Base-by-base conservation (phyloP, 2,329 filamentous ascomycete species). In the Calonectria fujianensis region DNA sequence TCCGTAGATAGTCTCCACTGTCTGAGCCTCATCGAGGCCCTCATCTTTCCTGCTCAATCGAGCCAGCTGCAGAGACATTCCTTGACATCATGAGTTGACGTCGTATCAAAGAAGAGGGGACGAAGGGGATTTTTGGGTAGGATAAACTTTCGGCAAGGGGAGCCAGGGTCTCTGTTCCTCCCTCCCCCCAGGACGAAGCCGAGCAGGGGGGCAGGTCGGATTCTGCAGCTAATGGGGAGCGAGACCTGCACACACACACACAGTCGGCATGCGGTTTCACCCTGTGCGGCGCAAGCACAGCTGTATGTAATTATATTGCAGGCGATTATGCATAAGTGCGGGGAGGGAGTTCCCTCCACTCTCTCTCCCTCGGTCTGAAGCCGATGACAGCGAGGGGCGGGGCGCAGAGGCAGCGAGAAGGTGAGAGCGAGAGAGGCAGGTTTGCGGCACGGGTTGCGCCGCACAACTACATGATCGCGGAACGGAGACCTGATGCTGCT, bases 91-190 rank as follows among this genome's bases (percentile, higher is more conserved):
- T 63, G 57, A 63, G 57, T 63, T 41, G 57, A 63, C 32, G 57
- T 63, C 24, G 57, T 16, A 63, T 41, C 57, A 9, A 29, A 13
- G 57, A 41, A 16, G 57, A 63, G 57, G 57, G 57, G 57, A 63
- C 57, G 57, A 63, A 63, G 24, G 39, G 37, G 32, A 48, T 45
- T 61, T 61, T 39, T 61, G 57, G 54, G 18, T 45, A 45, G 57
- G 57, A 63, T 63, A 63, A 63, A 63, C 57, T 63, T 63, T 63
- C 57, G 57, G 57, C 57, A 63, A 63, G 57, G 57, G 37, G 31
- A 41, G 37, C 57, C 39, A 10, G 57, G 57, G 35, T 61, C 10
- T 16, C n/a, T 16, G 6, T 35, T 35, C 32, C 10, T 2, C 32
- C 13, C 16, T 27, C 10, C 32, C 32, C 27, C 13, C 8, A 20